Evolutionary conservation across 164 flowering plant species (phyloP).

Genomic region (Cinnamomum micranthum): DNA sequence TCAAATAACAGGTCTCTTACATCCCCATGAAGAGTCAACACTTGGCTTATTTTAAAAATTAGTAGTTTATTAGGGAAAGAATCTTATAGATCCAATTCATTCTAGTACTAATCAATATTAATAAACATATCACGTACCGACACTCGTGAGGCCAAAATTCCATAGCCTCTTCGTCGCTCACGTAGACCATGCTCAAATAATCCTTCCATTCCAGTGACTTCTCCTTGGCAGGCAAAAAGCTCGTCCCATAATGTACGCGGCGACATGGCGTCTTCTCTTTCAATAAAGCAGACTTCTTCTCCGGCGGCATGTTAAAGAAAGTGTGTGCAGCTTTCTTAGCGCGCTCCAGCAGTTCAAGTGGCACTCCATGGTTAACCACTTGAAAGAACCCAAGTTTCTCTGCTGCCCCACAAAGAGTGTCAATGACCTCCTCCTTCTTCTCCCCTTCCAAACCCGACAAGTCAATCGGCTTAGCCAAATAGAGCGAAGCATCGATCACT

Average conservation of each 20-base stretch:
- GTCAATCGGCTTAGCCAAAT: conserved; percentile 15
- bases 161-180: conserved; percentile 16
- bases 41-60: no score
- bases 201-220: conserved; percentile 21
- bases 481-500: conserved; percentile 13
- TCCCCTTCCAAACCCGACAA: conserved; percentile 12
- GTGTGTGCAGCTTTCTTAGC: conserved; percentile 14
- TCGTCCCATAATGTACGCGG: conserved; percentile 16
- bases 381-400: conserved; percentile 18
- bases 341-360: conserved; percentile 9
- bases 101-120: background rate
- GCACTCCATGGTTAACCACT: conserved; percentile 25
- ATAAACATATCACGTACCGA: background rate
- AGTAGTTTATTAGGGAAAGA: no score
- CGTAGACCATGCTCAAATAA: conserved; percentile 20
- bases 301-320: conserved; percentile 15
- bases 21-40: no score
- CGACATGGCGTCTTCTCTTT: conserved; percentile 14
- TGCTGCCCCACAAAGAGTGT: conserved; percentile 12
- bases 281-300: conserved; percentile 13
- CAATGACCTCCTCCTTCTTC: conserved; percentile 4
- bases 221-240: conserved; percentile 20
- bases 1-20: no score
- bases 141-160: conserved; percentile 18
- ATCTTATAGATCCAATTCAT: no score